Evolutionary conservation across 805 yeast species (phyloP), one percentile per base, ranked within the genome.

Genomic region (Myxozyma geophila): DNA sequence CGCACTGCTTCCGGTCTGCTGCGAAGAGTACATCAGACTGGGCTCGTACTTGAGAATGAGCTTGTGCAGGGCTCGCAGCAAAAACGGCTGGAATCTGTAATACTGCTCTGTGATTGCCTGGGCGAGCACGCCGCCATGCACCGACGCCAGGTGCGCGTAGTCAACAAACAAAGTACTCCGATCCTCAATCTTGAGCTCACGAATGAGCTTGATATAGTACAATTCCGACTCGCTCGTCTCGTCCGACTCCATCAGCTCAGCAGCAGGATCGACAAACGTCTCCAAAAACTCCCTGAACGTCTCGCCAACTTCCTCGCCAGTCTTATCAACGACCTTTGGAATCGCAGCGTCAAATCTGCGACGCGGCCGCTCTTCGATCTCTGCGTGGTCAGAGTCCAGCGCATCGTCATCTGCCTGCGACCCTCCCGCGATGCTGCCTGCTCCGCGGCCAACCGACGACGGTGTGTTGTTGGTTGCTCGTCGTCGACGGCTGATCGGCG

Each of bases 261-360:
- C 74, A 21, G 78, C 74, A 7, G 76, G 78, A 51, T 83, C 83
- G 37, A 78, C 77, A 72, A 80, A 93, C 39, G 84, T 88, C 72
- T 86, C 89, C 60, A 93, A 77, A 72, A 93, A 93, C 68, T 82
- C 85, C 74, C 92, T 97, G 75, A 95, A 93, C 15, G 92, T 86
- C 75, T 91, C 97, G 50, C 93, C 84, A 17, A 95, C 98, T 70
- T 90, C 90, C 74, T 92, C 98, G 63, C 97, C 98, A 2, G 97
- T 91, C 53, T 86, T 85, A 78, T 95, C 99, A 35, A 85, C 85
- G 35, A 95, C 97, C 73, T 89, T 90, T 35, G 96, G 92, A 59
- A 93, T 90, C 35, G 56, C 56, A 23, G 28, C 53, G 13, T 64
- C 66, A 7, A 33, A 36, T 19, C 60, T 41, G 4, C 55, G 49